Base-by-base conservation (phyloP, 2,329 filamentous ascomycete genomes). In the Blastomyces gilchristii region DNA sequence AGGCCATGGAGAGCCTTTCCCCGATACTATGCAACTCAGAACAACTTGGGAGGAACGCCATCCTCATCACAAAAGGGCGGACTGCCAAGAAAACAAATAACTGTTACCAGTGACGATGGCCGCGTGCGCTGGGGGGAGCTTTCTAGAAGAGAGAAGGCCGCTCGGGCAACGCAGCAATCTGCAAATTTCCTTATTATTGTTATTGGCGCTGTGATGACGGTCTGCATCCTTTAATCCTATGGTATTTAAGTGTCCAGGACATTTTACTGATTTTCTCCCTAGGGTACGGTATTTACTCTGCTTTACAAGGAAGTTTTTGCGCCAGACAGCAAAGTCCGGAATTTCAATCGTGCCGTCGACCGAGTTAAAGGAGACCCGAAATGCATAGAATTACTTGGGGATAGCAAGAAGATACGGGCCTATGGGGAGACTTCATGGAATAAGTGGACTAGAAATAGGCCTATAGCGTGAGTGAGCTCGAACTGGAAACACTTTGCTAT, bases 281-380 rank as follows among this genome's bases (percentile, higher is more conserved):
- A 91, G 88, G 86, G 86, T 65, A 87, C 85, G n/a, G 88, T 97
- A 11, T 82, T 82, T 62, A 91, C 90, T 69, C 81, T 94, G 59
- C 80, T 96, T 28, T 96, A 88, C 76, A 83, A 84, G 3, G 91
- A 96, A 66, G 89, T 96, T 54, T 90, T 96, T 74, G 88, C 89
- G 3, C 83, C 89, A 25, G 88, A 92, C 71, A 94, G 90, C 79
- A 92, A 91, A 76, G 93, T 88, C 18, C 84, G 86, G 63, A 86
- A 94, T 73, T 97, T 96, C 81, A 96, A 95, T 77, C 87, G 89
- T 66, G 90, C 90, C 0, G 88, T 95, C 58, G 84, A 89, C 71
- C 85, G 86, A 65, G 86, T 97, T 72, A 90, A 87, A 73, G 81
- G 83, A 61, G 88, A 95, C 71, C 74, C 83, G 0, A 81, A 84